These are phyloP conservation scores for Noccaea bulbosa DNA, from an alignment of 345 rosid species.

Conservation along the genomic window DNA sequence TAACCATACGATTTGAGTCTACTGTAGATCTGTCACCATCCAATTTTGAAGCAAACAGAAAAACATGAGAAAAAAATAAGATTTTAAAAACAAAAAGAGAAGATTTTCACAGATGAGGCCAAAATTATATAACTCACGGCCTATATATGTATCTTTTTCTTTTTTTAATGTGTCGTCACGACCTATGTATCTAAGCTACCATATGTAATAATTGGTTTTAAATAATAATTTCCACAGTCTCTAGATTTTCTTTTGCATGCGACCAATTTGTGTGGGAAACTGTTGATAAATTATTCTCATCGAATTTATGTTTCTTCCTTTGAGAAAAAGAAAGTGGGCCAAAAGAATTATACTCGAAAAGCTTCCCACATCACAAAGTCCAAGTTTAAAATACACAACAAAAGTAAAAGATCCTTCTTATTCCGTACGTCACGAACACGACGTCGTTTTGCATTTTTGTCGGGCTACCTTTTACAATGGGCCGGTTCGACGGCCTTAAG, in stretches of 20 bases:
- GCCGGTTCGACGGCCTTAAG: neutral
- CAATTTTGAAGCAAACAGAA: conserved; percentile 27
- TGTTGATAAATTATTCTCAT: conserved; percentile 26
- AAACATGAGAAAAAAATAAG: conserved; percentile 14
- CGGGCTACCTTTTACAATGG: neutral
- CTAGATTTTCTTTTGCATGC: neutral
- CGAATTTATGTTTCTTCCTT: conserved; percentile 34
- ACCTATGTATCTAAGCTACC: conserved; percentile 42
- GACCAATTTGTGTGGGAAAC: conserved; percentile 15
- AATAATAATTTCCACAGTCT: conserved; percentile 17
- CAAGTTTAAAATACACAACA: conserved; percentile 21
- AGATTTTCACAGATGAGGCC: conserved; percentile 36
- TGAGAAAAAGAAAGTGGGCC: conserved; percentile 42
- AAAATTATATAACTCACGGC: conserved; percentile 40
- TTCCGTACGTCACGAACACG: neutral
- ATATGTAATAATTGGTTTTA: conserved; percentile 40
- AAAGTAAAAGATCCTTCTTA: conserved; percentile 23
- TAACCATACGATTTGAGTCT: conserved; percentile 37
- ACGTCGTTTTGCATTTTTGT: neutral
- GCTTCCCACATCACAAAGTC: conserved; percentile 10
- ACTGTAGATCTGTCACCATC: conserved; percentile 43
- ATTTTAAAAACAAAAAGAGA: conserved; percentile 2
- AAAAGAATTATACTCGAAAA: conserved; percentile 13
- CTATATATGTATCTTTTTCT: conserved; percentile 18
- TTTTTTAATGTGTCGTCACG: conserved; percentile 35